Evolutionary conservation across 176 grass and related monocot genomes (phyloP), one percentile per base, ranked within the genome.

Genomic region (Calamus simplicifolius): DNA sequence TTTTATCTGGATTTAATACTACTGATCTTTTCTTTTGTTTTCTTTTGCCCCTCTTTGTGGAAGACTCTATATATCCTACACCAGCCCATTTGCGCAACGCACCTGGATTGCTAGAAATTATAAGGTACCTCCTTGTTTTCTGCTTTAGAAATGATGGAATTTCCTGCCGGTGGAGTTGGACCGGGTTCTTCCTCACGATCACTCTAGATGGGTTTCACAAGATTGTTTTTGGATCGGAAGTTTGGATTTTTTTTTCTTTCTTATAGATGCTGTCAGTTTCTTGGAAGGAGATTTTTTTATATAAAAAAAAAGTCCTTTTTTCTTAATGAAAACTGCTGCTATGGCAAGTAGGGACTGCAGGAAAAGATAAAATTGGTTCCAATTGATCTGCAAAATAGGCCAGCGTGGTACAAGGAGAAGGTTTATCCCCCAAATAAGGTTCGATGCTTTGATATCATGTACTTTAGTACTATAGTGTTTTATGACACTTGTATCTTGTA

Each of bases 351-450:
- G 81, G 80, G 77, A 2, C 54, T 84, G 59, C 81, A 81, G 61
- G 81, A 71, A n/a, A 80, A 78, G 73, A 78, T 89, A 14, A 54
- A 85, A 19, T 56, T 74, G 35, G 77, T 85, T 16, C 54, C 73
- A 52, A 81, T 78, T 55, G 66, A 89, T 67, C 69, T 95, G 48
- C 60, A 73, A 70, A 74, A 89, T 69, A 79, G 83, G 25, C 89
- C 89, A 8, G 54, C 81, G 48, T 95, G 89, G 90, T 95, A 95
- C 70, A 86, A 86, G 70, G 82, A 86, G 28, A 95, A 85, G 19
- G 72, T 82, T 77, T 85, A 89, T 38, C 23, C 81, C 59, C 54
- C 73, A 51, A 86, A 77, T 70, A 95, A 83, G 81, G 84, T 94
- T 62, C 59, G 18, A 56, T 52, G 12, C 50, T 49, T 43, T 10